A percentile compares a stretch with the other conserved stretches of the same genome.
phyloP scores from a whole-genome alignment of 495 filamentous ascomycete species.

The Tuber aestivum region DNA sequence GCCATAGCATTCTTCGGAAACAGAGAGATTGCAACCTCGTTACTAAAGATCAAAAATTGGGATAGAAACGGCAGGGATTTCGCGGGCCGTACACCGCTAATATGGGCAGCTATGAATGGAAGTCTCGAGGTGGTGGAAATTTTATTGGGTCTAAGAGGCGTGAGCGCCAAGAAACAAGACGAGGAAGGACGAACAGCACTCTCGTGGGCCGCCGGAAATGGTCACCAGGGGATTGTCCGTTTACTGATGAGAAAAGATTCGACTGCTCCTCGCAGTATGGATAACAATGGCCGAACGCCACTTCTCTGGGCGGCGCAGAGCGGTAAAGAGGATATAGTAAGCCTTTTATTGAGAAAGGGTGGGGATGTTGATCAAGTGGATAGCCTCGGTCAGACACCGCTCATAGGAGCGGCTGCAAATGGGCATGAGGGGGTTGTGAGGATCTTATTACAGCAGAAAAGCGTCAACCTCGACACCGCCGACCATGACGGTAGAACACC shows the following conservation, averaged over 20 bases:
- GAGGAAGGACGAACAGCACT: constrained; percentile 39
- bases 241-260: constrained; percentile 10
- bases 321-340: constrained; percentile 31
- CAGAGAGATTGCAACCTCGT: not conserved
- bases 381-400: constrained; percentile 30
- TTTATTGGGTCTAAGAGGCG: constrained; percentile 24
- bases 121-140: constrained; percentile 30
- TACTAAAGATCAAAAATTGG: constrained; percentile 22
- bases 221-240: constrained; percentile 41
- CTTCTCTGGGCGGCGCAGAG: constrained; percentile 20
- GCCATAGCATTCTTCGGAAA: not conserved
- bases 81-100: constrained; percentile 37
- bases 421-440: constrained; percentile 34
- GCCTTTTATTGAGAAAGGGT: constrained; percentile 10
- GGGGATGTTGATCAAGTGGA: constrained; percentile 18
- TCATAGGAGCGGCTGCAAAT: constrained; percentile 28
- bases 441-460: constrained; percentile 28
- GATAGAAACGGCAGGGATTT: constrained; percentile 25
- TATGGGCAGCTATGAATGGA: constrained; percentile 28
- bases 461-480: constrained; percentile 16
- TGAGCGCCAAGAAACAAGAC: constrained; percentile 8
- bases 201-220: constrained; percentile 44
- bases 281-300: constrained; percentile 26
- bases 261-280: not conserved
- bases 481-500: constrained; percentile 7